Evolutionary conservation across 1,284 basidiomycete genomes (phyloP).

Genomic region (Hymenochaete sp.): DNA sequence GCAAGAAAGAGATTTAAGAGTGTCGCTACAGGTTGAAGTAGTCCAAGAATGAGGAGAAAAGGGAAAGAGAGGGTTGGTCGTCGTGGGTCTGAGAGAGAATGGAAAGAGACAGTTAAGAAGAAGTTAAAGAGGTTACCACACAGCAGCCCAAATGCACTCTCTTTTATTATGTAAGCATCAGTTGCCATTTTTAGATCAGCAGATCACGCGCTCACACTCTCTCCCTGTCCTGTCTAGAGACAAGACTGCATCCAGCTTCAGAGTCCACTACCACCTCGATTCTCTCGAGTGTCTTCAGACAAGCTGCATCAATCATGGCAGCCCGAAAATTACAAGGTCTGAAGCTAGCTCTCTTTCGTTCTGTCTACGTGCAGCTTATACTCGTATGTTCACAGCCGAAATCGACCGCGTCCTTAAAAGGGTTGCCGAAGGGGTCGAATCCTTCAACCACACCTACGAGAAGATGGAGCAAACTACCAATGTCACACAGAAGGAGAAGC

Average conservation of each 20-base stretch:
- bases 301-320: slow-evolving; percentile 46
- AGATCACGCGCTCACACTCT: too few relatives aligned
- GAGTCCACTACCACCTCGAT: neutral
- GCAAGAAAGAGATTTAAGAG: slow-evolving; percentile 21
- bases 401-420: slow-evolving; percentile 96
- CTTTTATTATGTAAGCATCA: neutral
- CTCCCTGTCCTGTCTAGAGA: too few relatives aligned
- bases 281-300: neutral
- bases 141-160: neutral
- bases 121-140: neutral
- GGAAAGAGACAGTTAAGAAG: slow-evolving; percentile 18
- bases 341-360: slow-evolving; percentile 21
- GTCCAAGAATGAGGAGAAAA: slow-evolving; percentile 17
- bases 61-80: slow-evolving; percentile 17
- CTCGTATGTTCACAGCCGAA: slow-evolving; percentile 54
- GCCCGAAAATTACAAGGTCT: slow-evolving; percentile 75
- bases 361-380: neutral
- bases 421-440: slow-evolving; percentile 87
- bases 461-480: slow-evolving; percentile 94
- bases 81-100: slow-evolving; percentile 15
- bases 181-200: neutral
- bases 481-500: slow-evolving; percentile 95
- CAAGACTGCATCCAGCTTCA: neutral
- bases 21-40: too few relatives aligned
- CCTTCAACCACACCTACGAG: slow-evolving; percentile 92